Evolutionary conservation across 2,329 filamentous ascomycete genomes (phyloP), one percentile per base, ranked within the genome.

Genomic region (Furcasterigmium sp.): DNA sequence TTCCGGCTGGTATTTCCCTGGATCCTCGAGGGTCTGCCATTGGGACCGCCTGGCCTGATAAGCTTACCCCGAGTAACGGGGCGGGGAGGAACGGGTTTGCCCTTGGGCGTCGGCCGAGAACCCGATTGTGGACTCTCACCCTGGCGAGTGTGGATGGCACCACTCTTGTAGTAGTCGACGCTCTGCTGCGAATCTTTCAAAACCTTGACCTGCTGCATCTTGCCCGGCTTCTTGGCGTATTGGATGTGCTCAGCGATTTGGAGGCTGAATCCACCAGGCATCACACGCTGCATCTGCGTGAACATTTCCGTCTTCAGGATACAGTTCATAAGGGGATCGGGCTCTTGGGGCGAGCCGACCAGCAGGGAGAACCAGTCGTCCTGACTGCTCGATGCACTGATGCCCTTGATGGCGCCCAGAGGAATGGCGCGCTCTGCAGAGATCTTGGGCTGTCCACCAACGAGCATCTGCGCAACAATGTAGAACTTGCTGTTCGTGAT

Each of bases 341-440:
- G 76, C 61, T 97, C 91, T 59, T 95, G 89, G 8, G 84, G 84
- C 25, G 91, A 91, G n/a, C 87, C 89, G 36, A 94, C 77, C 3
- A 91, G 88, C 28, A 98, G 73, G 2, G 91, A 89, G 64, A 98
- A 96, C 93, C 93, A 98, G 64, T 98, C 93, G 55, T 98, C 93
- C 51, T 87, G 88, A 47, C 87, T 69, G 14, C 78, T 88, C 3
- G 91, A 96, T 5, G 80, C 73, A 55, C 88, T 82, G 52, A 98
- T 73, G 57, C 85, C 93, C 64, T 94, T 95, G 71, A 98, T 91
- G 9, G 90, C 80, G 3, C 89, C 88, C 15, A 97, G 69, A 1
- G 90, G 82, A 48, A 97, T 81, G 0, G 86, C 84, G 42, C 87
- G 80, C 61, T 98, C 93, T 1, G 89, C 76, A 2, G 82, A 71